These are phyloP conservation scores for Lasiodiplodia citricola DNA, from an alignment of 2,329 filamentous ascomycete species.

Conservation along the genomic window DNA sequence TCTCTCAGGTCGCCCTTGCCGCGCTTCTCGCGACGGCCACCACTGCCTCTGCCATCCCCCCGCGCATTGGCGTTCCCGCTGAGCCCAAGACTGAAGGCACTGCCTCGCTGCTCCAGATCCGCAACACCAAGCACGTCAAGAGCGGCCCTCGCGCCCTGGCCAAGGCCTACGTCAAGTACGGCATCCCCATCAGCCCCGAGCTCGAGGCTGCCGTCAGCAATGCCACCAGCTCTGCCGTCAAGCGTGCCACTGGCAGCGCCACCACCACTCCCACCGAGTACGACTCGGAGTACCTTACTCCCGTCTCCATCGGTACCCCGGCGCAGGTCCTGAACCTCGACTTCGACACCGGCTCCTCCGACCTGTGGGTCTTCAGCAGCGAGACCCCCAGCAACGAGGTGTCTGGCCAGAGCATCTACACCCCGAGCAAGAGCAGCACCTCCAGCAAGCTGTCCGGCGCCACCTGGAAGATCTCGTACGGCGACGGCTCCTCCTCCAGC, in stretches of 20 bases:
- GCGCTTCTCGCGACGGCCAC: constrained; percentile 10
- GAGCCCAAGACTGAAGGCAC: background rate
- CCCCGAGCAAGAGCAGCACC: constrained; percentile 51
- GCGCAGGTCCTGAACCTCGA: constrained; percentile 58
- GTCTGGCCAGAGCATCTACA: constrained; percentile 64
- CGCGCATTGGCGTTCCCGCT: background rate
- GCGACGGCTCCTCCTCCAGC: constrained; percentile 67
- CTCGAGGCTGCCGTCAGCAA: constrained; percentile 35
- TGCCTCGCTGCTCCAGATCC: constrained; percentile 36
- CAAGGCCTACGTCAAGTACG: constrained; percentile 49
- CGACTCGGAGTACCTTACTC: constrained; percentile 50
- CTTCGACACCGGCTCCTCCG: constrained; percentile 72
- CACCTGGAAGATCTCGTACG: constrained; percentile 68
- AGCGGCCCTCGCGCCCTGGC: constrained; percentile 45
- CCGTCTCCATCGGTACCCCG: constrained; percentile 63
- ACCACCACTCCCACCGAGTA: constrained; percentile 32
- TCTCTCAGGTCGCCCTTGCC: background rate
- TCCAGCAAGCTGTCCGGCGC: constrained; percentile 36
- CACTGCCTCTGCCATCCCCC: constrained; percentile 8
- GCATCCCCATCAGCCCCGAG: constrained; percentile 37
- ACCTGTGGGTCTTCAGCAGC: constrained; percentile 57
- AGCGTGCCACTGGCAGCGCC: constrained; percentile 34
- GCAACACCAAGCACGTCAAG: constrained; percentile 38
- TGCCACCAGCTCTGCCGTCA: constrained; percentile 31
- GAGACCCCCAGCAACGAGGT: background rate